Evolutionary conservation across 345 rosid genomes (phyloP).

Genomic region (Salix dunnii): DNA sequence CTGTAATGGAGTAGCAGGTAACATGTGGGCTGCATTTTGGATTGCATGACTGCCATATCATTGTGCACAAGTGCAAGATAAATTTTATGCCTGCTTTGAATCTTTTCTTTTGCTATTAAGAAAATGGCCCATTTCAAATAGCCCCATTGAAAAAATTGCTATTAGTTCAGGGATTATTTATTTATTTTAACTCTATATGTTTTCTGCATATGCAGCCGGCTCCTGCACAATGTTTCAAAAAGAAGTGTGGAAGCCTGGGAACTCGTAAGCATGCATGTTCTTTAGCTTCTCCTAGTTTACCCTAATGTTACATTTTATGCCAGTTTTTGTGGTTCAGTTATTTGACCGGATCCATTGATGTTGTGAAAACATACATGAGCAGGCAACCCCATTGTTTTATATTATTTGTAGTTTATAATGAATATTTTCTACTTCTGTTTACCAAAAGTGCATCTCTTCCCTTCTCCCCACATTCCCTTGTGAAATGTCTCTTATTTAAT

Average conservation of each 20-base stretch:
- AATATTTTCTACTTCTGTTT: background rate
- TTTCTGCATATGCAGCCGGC: conserved; percentile 46
- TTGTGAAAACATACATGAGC: background rate
- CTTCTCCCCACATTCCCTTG: background rate
- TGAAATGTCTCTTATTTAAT: background rate
- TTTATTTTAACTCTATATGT: background rate
- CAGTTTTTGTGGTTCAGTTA: background rate
- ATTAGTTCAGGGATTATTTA: background rate
- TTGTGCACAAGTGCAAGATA: background rate
- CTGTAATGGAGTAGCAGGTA: background rate
- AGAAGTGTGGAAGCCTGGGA: conserved; percentile 73
- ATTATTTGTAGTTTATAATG: background rate
- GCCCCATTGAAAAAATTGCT: background rate
- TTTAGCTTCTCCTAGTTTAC: background rate
- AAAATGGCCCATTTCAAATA: background rate
- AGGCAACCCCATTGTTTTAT: background rate
- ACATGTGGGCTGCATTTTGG: background rate
- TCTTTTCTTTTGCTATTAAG: background rate
- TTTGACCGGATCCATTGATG: background rate
- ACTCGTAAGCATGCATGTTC: conserved; percentile 40
- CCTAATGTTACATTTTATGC: background rate
- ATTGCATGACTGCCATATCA: background rate
- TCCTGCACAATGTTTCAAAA: conserved; percentile 37
- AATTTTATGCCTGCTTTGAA: background rate
- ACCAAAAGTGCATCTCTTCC: background rate